phyloP scores from a whole-genome alignment of 2,329 filamentous ascomycete species.

The Beauveria scarabaeidicola region DNA sequence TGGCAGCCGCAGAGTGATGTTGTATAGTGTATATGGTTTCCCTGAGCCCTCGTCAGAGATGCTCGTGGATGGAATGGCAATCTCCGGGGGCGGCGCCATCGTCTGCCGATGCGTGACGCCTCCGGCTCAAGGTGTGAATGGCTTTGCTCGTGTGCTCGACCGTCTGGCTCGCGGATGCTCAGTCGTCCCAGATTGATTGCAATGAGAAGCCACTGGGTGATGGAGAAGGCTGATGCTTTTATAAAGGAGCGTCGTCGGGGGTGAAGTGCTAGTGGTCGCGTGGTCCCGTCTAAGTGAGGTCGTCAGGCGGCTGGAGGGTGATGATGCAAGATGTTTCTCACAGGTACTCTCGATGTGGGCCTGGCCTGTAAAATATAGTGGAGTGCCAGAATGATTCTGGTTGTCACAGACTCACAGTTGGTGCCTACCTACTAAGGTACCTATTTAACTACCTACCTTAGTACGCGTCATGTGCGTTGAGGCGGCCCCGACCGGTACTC shows the following conservation, averaged over 20 bases:
- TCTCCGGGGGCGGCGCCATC: constrained; percentile 59
- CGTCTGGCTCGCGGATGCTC: not conserved
- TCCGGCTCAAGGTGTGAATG: not conserved
- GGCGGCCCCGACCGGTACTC: too few relatives aligned
- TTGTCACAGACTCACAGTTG: not conserved
- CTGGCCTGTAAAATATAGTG: not conserved
- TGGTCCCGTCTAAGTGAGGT: constrained; percentile 8
- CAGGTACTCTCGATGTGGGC: not conserved
- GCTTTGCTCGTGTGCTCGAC: not conserved
- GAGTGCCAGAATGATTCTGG: not conserved
- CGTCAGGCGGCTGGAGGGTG: constrained; percentile 6
- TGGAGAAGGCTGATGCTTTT: not conserved
- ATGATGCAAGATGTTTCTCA: constrained; percentile 10
- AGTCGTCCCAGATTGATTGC: not conserved
- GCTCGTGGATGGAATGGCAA: constrained; percentile 59
- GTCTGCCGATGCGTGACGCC: constrained; percentile 11
- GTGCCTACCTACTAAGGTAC: too few relatives aligned
- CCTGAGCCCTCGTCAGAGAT: constrained; percentile 40
- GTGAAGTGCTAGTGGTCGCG: constrained; percentile 3
- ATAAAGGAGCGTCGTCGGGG: not conserved
- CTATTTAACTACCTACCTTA: not conserved
- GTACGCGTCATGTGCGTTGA: too few relatives aligned
- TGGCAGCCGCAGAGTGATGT: constrained; percentile 67
- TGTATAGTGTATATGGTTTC: constrained; percentile 70
- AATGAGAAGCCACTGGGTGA: not conserved